Conservation (phyloP, 129 eudicot species). For the Flaveria sonorensis region DNA sequence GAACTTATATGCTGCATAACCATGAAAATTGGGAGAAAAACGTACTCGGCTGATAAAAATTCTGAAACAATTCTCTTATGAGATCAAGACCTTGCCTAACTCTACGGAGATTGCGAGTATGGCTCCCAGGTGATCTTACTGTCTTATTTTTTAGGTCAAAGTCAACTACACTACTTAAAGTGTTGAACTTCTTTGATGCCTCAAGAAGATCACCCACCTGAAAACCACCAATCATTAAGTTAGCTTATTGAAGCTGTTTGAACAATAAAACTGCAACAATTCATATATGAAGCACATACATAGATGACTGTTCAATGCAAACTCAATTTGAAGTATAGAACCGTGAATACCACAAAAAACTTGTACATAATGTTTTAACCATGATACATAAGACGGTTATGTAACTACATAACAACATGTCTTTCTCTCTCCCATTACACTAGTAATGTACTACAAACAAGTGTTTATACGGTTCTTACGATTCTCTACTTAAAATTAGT, state of each 20-base stretch:
- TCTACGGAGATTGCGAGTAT: slow-evolving; percentile 86
- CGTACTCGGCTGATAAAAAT: slow-evolving; percentile 80
- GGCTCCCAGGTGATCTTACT: slow-evolving; percentile 84
- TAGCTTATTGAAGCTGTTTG: neutral
- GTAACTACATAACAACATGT: neutral
- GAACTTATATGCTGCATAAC: neutral
- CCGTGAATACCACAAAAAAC: no score
- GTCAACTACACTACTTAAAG: slow-evolving; percentile 69
- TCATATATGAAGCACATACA: slow-evolving; percentile 7
- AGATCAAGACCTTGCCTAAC: slow-evolving; percentile 99
- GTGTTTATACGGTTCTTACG: neutral
- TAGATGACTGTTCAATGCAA: neutral
- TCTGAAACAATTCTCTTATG: slow-evolving; percentile 73
- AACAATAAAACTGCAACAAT: neutral
- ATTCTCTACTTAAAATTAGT: neutral
- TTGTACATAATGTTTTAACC: neutral
- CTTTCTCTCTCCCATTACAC: neutral
- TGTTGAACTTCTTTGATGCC: slow-evolving; percentile 60
- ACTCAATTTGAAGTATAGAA: neutral
- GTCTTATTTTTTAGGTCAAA: slow-evolving; percentile 62
- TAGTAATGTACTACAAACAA: neutral
- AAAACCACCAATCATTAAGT: slow-evolving; percentile 23
- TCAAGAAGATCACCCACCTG: slow-evolving; percentile 82
- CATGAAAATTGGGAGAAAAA: neutral
- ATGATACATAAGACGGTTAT: neutral